Evolutionary conservation across 2,329 filamentous ascomycete genomes (phyloP), one percentile per base, ranked within the genome.

Genomic region (Aschersonia sp.): DNA sequence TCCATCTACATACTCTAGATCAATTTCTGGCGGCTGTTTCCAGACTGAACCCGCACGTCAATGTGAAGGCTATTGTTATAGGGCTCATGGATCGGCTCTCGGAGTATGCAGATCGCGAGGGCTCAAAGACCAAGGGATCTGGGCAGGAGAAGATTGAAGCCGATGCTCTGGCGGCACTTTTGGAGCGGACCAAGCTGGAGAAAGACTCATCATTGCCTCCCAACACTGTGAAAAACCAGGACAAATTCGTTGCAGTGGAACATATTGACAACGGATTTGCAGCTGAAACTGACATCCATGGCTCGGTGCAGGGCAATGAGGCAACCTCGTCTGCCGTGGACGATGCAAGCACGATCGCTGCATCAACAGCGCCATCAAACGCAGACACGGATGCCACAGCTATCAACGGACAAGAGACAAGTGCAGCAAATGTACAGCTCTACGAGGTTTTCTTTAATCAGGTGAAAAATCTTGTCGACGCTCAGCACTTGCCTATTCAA

Each of bases 361-460:
- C 61, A 45, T 54, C 66, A 56, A 40, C 65, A 20, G 55, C 66
- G 1, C 59, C 67, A 2, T 68, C 72, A 9, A 57, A 67, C 43
- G 65, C 73, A 9, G 70, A 73, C 4, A 70, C 70, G 0, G 70
- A 75, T 41, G 58, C 63, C 2, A 71, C 72, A 0, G 68, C 69
- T 1, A 68, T 69, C 41, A 73, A 79, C 46, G 71, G 68, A 30
- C 62, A 69, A 4, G 65, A 66, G 7, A 52, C 55, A 3, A 59
- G 58, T 10, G 56, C 84, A 1, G 75, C 82, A 47, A 83, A 88
- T 57, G 81, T 95, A 50, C 91, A 87, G 65, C 77, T 98, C 30
- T 97, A 97, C 64, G 89, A 97, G 65, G 87, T 97, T 51, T 98
- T 97, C 73, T 94, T 97, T 60, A 84, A 89, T 46, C 92, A 97